Conservation (phyloP, 176 grass and related monocot genomes). For the Bromus sterilis region DNA sequence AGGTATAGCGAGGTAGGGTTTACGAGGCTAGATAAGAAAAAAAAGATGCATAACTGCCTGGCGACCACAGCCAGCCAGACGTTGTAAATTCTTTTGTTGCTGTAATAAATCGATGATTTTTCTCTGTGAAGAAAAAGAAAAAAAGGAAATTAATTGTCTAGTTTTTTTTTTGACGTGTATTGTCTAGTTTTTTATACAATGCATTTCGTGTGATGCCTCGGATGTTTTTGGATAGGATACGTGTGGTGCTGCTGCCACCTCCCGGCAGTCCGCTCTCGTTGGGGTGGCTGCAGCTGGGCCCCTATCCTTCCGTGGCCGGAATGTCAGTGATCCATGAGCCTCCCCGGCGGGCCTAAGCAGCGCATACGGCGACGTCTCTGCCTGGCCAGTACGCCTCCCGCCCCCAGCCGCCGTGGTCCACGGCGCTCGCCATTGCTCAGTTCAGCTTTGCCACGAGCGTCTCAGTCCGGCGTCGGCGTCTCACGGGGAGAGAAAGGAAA, state of each 20-base stretch:
- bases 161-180: too few relatives aligned
- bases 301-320: not conserved
- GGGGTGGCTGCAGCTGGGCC: not conserved
- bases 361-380: not conserved
- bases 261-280: not conserved
- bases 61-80: not conserved
- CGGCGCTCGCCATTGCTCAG: conserved; percentile 20
- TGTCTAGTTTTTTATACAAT: not conserved
- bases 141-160: not conserved
- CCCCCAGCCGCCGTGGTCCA: not conserved
- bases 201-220: not conserved
- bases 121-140: not conserved
- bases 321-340: not conserved
- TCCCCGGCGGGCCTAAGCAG: not conserved
- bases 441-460: too few relatives aligned
- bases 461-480: not conserved
- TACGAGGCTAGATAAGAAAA: not conserved
- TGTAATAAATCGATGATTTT: not conserved
- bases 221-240: conserved; percentile 32
- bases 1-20: not conserved
- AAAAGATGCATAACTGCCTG: not conserved
- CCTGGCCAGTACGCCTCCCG: not conserved
- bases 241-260: conserved; percentile 11
- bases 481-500: not conserved
- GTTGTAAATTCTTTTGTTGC: conserved; percentile 14